Conservation (phyloP, 805 yeast genomes). For the Monosporozyma servazzii region DNA sequence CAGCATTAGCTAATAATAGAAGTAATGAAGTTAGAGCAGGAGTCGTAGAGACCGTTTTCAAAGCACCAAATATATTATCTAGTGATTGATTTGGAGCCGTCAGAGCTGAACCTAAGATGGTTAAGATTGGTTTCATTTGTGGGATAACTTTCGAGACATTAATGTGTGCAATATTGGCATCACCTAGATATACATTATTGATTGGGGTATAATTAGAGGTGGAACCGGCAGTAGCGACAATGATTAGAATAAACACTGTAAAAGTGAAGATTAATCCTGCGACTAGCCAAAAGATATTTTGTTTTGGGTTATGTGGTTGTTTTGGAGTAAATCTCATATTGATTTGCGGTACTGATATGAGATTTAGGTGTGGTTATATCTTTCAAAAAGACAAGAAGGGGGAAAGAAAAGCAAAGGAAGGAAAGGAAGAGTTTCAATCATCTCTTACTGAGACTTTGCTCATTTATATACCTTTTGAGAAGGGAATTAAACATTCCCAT, state of each 20-base stretch:
- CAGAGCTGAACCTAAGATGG: constrained; percentile 25
- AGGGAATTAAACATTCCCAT: no score
- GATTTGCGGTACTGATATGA: neutral
- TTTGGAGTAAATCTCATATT: constrained; percentile 2
- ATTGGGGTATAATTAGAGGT: constrained; percentile 25
- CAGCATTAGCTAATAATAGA: constrained; percentile 20
- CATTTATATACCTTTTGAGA: no score
- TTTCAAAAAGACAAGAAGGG: neutral
- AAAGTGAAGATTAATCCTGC: constrained; percentile 13
- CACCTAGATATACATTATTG: constrained; percentile 25
- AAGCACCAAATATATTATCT: constrained; percentile 17
- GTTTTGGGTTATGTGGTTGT: constrained; percentile 1
- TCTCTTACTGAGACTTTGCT: no score
- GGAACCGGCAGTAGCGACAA: constrained; percentile 27
- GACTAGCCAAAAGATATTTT: constrained; percentile 1
- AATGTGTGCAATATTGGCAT: constrained; percentile 27
- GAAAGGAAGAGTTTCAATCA: no score
- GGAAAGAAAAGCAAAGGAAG: neutral
- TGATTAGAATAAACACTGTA: constrained; percentile 22
- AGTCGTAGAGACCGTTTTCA: constrained; percentile 21
- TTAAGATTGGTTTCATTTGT: constrained; percentile 23
- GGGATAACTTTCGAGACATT: constrained; percentile 30
- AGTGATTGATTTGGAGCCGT: constrained; percentile 20
- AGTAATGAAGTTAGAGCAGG: constrained; percentile 26
- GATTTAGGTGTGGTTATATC: neutral